Evolutionary conservation across 78 protist species (phyloP), one percentile per base, ranked within the genome.

Genomic region (Carpediemonas membranifera): DNA sequence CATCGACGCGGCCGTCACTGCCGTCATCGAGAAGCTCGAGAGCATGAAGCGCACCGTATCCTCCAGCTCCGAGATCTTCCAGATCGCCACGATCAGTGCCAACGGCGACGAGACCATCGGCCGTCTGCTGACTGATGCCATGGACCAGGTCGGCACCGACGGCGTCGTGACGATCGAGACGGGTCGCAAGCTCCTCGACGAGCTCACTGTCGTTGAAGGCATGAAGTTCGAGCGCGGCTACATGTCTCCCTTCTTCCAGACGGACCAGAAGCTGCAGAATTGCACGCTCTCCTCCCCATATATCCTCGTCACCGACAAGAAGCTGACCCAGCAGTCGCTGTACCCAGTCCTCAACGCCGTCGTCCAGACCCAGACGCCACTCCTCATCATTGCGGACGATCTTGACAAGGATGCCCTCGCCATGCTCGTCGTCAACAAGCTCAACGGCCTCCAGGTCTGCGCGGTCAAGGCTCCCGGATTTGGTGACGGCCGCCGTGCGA

Each of bases 391-490:
- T 57, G 93, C 98, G 18, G 99, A 93, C 72, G 92, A 88, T 59
- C 78, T 92, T 59, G 98, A 90, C 55, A 70, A 81, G 52, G 98
- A 93, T 59, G 95, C 94, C 16, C 85, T 92, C 50, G 64, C 88
- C 61, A 84, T 92, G 21, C 72, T 94, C 34, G 81, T 90, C 59
- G 63, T 88, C 84, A 90, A 92, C 93, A 83, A 80, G 77, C 68
- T 90, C 35, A 76, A 89, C 69, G 87, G 89, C 27, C 16, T 35
- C 27, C 41, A 64, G 43, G 56, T 50, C 30, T 73, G 80, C 62
- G 94, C 94, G 15, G 93, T 90, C 70, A 90, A 92, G 86, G 96
- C 97, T 21, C 99, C 99, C 28, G 98, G 99, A 57, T 95, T 90
- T 71, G 99, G 99, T 24, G 99, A 95, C 77, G 66, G 81, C 81